Base-by-base conservation (phyloP, 371 early-diverging fungal species). In the Circinella minor region DNA sequence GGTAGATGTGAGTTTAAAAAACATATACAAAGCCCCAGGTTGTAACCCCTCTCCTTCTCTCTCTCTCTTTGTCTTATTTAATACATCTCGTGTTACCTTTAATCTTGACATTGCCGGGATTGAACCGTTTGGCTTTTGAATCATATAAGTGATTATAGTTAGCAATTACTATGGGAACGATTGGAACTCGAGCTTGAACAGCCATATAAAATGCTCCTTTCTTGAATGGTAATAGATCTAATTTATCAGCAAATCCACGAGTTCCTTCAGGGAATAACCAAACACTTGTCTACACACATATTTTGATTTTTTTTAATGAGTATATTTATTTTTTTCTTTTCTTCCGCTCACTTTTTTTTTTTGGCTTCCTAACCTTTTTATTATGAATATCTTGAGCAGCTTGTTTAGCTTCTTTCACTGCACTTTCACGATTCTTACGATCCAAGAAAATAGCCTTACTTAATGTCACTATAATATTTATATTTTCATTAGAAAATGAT, bases 191-290 rank as follows among this genome's bases (percentile, higher is more conserved):
- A 1, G 94, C 93, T 73, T 95, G 92, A 65, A 92, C 89, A 14
- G 98, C 98, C 74, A 98, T 88, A 73, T 95, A 90, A 78, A 98
- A 98, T 8, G 93, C 93, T 13, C 95, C 95, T 77, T 94, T 94
- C 77, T 98, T 98, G 84, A 98, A 98, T 0, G 95, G 96, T 61
- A 97, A 80, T 70, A 98, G 71, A 63, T 84, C 81, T 27, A 94
- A 86, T 63, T 88, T 89, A 36, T 84, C 77, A 47, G 89, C 87
- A 73, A 88, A 91, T 8, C 93, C 92, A 43, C 98, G 92, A 10
- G 98, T 98, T 61, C 98, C 98, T 81, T 98, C 98, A 38, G 98
- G 96, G 84, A 92, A 97, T 64, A 97, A 86, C 87, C 90, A 95
- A 46, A 97, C 92, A 51, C 91, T 90, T 46, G 86, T 84, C 88